Conservation (phyloP, 768 basidiomycete species). For the Suillus sp. region DNA sequence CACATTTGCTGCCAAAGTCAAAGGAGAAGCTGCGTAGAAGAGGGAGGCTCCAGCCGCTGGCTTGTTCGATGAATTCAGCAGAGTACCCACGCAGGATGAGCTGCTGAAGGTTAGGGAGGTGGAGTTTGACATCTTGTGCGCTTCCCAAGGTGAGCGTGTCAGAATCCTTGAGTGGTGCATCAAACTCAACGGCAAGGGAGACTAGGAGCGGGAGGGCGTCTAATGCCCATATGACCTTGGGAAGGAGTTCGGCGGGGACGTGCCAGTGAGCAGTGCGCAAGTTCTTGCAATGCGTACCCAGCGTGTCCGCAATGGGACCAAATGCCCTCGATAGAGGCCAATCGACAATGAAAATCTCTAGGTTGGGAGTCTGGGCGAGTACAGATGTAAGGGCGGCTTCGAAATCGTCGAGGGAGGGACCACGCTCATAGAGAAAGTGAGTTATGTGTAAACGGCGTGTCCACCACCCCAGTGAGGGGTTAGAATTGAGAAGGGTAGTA, state of each 20-base stretch:
- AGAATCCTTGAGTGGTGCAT: slow-evolving; percentile 30
- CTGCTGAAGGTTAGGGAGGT: slow-evolving; percentile 58
- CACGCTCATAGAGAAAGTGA: slow-evolving; percentile 46
- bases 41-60: slow-evolving; percentile 66
- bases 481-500: slow-evolving; percentile 51
- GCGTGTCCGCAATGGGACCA: slow-evolving; percentile 63
- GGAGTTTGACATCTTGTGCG: slow-evolving; percentile 55
- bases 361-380: slow-evolving; percentile 67
- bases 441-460: slow-evolving; percentile 70
- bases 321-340: slow-evolving; percentile 63
- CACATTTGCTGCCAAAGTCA: slow-evolving; percentile 39
- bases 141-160: slow-evolving; percentile 60
- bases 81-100: slow-evolving; percentile 63
- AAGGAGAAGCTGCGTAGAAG: slow-evolving; percentile 57
- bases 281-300: slow-evolving; percentile 51
- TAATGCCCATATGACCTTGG: slow-evolving; percentile 74
- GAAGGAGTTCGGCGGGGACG: slow-evolving; percentile 53
- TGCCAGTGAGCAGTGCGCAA: slow-evolving; percentile 66
- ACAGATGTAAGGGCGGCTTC: slow-evolving; percentile 58
- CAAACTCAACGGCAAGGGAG: slow-evolving; percentile 58
- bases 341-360: slow-evolving; percentile 72
- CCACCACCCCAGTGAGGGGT: slow-evolving; percentile 67
- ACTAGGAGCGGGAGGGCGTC: slow-evolving; percentile 59
- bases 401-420: slow-evolving; percentile 48
- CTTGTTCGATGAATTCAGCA: slow-evolving; percentile 70